Percentiles rank a stretch among this genome's conserved stretches.
Evolutionary conservation across 2,329 filamentous ascomycete genomes (phyloP).

Genomic region (Furcasterigmium sp.): DNA sequence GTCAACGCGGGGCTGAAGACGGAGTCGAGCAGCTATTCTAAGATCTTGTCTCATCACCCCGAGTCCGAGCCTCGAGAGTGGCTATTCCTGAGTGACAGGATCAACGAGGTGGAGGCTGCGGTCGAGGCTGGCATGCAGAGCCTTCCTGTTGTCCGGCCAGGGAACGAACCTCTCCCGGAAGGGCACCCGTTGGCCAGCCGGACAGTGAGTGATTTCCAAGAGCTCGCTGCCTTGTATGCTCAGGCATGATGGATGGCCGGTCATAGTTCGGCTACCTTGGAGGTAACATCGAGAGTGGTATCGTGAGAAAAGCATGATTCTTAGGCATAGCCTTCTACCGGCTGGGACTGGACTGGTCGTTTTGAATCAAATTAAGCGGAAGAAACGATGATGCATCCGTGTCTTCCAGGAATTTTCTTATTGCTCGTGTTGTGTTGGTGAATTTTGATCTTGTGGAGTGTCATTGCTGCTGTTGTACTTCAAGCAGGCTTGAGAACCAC

Average conservation of each 20-base stretch:
- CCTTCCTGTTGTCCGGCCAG: slow-evolving; percentile 59
- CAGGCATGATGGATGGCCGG: slow-evolving; percentile 8
- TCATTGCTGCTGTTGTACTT: too few relatives aligned
- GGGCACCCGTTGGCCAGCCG: slow-evolving; percentile 32
- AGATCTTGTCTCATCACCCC: slow-evolving; percentile 49
- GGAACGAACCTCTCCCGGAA: slow-evolving; percentile 59
- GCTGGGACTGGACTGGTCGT: too few relatives aligned
- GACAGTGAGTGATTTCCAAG: slow-evolving; percentile 28
- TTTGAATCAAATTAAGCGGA: too few relatives aligned
- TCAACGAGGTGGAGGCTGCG: slow-evolving; percentile 62
- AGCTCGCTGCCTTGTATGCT: slow-evolving; percentile 1
- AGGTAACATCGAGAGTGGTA: too few relatives aligned
- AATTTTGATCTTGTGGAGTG: too few relatives aligned
- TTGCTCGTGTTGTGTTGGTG: too few relatives aligned
- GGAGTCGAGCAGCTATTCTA: slow-evolving; percentile 60
- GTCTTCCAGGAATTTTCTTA: too few relatives aligned
- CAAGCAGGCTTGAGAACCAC: slow-evolving; percentile 63
- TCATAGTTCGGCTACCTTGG: too few relatives aligned
- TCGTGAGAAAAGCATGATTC: too few relatives aligned
- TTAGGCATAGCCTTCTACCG: too few relatives aligned
- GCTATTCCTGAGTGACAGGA: slow-evolving; percentile 79
- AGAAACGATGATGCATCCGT: too few relatives aligned
- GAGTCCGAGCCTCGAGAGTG: slow-evolving; percentile 46
- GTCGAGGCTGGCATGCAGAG: slow-evolving; percentile 58
- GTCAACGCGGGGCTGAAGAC: slow-evolving; percentile 74